Base-by-base conservation (phyloP, 1,284 basidiomycete genomes). In the Ceratobasidium sp. region DNA sequence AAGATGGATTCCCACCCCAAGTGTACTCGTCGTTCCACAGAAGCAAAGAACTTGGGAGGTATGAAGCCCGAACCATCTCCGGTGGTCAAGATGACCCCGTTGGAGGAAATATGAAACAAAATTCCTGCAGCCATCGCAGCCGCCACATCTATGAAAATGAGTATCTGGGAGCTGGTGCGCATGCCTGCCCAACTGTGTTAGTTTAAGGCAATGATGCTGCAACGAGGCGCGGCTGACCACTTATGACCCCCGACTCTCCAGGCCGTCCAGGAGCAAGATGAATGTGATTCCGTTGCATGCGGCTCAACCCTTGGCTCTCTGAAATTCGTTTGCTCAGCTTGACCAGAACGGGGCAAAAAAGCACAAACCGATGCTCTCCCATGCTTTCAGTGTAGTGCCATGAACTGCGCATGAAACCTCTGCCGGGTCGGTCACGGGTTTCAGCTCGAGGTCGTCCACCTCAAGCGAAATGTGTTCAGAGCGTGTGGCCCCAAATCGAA, bases 221-320 rank as follows among this genome's bases (percentile, higher is more conserved):
- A 59, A 37, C 5, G 24, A 62, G 39, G 27, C 29, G 43, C 9
- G 41, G 80, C 87, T 53, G 75, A 93, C 93, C 93, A 77, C 92
- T 94, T 74, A 92, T 87, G 58, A 94, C 88, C 9, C 87, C 86
- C 1, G 79, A 69, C 7, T 92, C 84, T 62, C 90, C 89, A 0
- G 81, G 80, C 11, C 82, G 78, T 2, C 84, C 85, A 81, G 92
- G 90, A 0, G 95, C 94, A 13, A 96, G 86, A 80, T 97, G 95
- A 63, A 97, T 92, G 79, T 97, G 94, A 77, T 94, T 95, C 31
- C 95, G 86, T 16, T 82, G 86, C 95, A 96, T 96, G 76, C 86
- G 89, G n/a, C 90, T 93, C 16, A 97, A 82, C 0, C 94, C 95
- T 78, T 91, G 84, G 34, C 82, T 83, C 58, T 87, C 89, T 92